Evolutionary conservation across 2,329 filamentous ascomycete species (phyloP), one percentile per base, ranked within the genome.

Genomic region (Phialocephala sp.): DNA sequence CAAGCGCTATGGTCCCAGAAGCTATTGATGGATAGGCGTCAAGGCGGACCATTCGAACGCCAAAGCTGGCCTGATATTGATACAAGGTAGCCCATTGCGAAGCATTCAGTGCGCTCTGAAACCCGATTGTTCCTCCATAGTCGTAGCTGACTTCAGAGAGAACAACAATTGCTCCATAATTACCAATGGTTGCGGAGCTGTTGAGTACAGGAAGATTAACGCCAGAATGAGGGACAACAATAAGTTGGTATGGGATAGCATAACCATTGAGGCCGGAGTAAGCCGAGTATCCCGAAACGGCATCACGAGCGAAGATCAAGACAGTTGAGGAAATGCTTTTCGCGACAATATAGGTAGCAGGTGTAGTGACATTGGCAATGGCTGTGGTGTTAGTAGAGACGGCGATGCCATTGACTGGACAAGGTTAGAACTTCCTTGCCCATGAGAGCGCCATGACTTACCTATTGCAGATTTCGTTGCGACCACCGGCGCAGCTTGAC

Each of bases 11-110:
- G 14, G 70, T 68, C 71, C 85, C 84, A 71, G 81, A 85, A 11
- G 81, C 79, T 15, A 81, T 74, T 8, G 80, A 80, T 6, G 87
- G 87, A 69, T 81, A 87, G 6, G 83, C 84, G 71, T 88, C 85
- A 22, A 87, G 77, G 57, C 86, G 83, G 36, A 88, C 85, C 84
- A 89, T 85, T 35, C 87, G 81, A 14, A 87, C 83, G 22, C 85
- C 84, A 68, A 87, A 89, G 32, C 76, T 77, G 1, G 79, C 79
- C 74, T 89, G 87, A 70, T 89, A 89, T 57, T 80, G 79, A 69
- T 85, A 87, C 2, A 89, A 74, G 57, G 80, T 72, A 36, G 82
- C 79, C 84, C 83, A 87, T 78, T 89, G 87, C 50, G 79, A 80
- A 6, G 79, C 72, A 11, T 84, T 87, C 65, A 89, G 74, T 39